Conservation (phyloP, 305 asterid genomes). For the Salvia sclarea region DNA sequence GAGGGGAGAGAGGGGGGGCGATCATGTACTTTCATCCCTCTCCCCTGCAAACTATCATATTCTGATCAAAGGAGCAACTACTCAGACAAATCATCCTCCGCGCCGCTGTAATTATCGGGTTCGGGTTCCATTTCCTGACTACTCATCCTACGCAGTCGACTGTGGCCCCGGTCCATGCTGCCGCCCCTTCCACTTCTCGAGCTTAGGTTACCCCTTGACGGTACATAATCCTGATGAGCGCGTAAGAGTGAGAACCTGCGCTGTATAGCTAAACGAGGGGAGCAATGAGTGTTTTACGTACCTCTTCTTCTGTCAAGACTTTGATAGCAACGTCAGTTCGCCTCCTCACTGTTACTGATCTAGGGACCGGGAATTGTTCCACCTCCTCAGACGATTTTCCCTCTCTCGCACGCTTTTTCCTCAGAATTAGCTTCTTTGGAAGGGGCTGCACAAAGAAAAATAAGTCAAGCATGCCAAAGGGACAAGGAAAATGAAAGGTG, state of each 20-base stretch:
- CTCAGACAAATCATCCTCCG: slow-evolving; percentile 73
- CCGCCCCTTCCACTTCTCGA: slow-evolving; percentile 49
- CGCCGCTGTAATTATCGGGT: slow-evolving; percentile 71
- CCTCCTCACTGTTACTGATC: slow-evolving; percentile 72
- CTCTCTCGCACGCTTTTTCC: slow-evolving; percentile 88
- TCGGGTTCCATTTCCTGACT: slow-evolving; percentile 60
- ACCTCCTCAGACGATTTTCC: slow-evolving; percentile 79
- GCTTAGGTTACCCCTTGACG: slow-evolving; percentile 42
- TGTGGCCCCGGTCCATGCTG: slow-evolving; percentile 43
- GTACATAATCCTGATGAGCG: slow-evolving; percentile 54
- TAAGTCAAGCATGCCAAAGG: slow-evolving; percentile 9
- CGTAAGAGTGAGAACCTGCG: slow-evolving; percentile 16
- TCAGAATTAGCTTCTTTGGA: slow-evolving; percentile 79
- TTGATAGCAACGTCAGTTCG: slow-evolving; percentile 56
- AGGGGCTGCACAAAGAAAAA: slow-evolving; percentile 60
- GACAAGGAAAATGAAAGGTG: background rate
- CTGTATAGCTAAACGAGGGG: slow-evolving; percentile 10
- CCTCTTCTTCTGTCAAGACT: slow-evolving; percentile 73
- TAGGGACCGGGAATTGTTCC: slow-evolving; percentile 83
- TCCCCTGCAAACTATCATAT: background rate
- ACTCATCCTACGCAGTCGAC: slow-evolving; percentile 41
- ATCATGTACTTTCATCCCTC: slow-evolving; percentile 2
- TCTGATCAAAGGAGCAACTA: slow-evolving; percentile 38
- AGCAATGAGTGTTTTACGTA: slow-evolving; percentile 29
- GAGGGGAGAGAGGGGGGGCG: background rate